Conservation (phyloP, 176 grass and related monocot species). For the Elymus sibiricus region DNA sequence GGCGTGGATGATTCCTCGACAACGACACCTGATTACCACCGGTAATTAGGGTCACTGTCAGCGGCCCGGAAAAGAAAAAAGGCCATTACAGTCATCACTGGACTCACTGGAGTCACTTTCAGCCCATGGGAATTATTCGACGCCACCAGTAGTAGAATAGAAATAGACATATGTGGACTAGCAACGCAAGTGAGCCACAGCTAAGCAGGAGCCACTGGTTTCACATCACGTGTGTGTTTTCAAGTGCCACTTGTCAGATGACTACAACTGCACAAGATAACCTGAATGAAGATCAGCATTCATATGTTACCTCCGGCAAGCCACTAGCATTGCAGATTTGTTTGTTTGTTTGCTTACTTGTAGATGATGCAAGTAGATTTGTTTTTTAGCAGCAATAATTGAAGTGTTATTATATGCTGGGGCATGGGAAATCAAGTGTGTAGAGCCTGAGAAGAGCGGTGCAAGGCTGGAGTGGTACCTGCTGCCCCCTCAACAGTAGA, state of each 20-base stretch:
- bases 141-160: too few relatives aligned
- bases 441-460: conserved; percentile 5
- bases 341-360: not conserved
- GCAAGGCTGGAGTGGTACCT: conserved; percentile 36
- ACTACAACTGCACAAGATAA: not conserved
- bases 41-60: conserved; percentile 9
- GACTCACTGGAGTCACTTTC: not conserved
- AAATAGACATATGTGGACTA: not conserved
- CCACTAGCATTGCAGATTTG: not conserved
- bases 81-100: not conserved
- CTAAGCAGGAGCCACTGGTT: not conserved
- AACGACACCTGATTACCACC: not conserved
- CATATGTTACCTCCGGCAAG: not conserved
- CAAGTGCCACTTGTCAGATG: not conserved
- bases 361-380: not conserved
- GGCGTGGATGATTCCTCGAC: not conserved
- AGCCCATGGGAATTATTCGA: not conserved
- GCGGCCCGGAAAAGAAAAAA: not conserved
- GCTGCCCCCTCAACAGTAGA: not conserved
- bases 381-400: conserved; percentile 7
- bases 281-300: not conserved
- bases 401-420: not conserved
- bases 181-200: not conserved
- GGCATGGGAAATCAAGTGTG: conserved; percentile 21
- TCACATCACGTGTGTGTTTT: not conserved